These are phyloP conservation scores for Claviceps capensis DNA, from an alignment of 2,329 filamentous ascomycete genomes.

Conservation along the genomic window DNA sequence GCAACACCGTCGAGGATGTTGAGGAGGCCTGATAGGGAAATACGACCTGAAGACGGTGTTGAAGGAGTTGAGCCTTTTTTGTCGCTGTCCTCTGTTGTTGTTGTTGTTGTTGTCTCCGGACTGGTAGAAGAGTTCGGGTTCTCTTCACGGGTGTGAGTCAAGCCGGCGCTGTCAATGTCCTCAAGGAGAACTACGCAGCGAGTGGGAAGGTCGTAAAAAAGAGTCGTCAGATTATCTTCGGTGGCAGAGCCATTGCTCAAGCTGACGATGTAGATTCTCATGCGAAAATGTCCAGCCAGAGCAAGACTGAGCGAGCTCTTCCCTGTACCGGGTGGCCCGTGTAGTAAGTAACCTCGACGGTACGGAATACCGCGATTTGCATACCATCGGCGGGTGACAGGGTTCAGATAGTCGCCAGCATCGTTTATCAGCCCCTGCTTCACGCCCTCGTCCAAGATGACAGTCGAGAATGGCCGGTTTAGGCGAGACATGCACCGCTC, in stretches of 20 bases:
- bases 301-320: conserved; percentile 63
- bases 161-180: conserved; percentile 61
- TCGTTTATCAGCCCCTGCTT: conserved; percentile 48
- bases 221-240: conserved; percentile 48
- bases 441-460: conserved; percentile 46
- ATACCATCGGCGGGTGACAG: conserved; percentile 62
- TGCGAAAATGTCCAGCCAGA: conserved; percentile 53
- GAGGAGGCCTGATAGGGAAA: conserved; percentile 64
- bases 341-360: conserved; percentile 66
- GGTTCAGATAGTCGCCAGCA: conserved; percentile 48
- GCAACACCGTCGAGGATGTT: conserved; percentile 69
- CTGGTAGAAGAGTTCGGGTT: conserved; percentile 3
- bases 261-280: conserved; percentile 60
- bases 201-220: conserved; percentile 54
- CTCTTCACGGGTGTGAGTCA: conserved; percentile 44
- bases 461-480: conserved; percentile 48
- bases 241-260: conserved; percentile 48
- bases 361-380: conserved; percentile 74
- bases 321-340: conserved; percentile 69
- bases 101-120: conserved; percentile 4
- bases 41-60: conserved; percentile 14
- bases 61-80: neutral
- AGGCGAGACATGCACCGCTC: conserved; percentile 48
- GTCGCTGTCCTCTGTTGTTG: conserved; percentile 5
- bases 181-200: conserved; percentile 63